A percentile compares a stretch with the other conserved stretches of the same genome.
phyloP scores from a whole-genome alignment of 2,329 filamentous ascomycete genomes.

The Hypoxylon sp. region DNA sequence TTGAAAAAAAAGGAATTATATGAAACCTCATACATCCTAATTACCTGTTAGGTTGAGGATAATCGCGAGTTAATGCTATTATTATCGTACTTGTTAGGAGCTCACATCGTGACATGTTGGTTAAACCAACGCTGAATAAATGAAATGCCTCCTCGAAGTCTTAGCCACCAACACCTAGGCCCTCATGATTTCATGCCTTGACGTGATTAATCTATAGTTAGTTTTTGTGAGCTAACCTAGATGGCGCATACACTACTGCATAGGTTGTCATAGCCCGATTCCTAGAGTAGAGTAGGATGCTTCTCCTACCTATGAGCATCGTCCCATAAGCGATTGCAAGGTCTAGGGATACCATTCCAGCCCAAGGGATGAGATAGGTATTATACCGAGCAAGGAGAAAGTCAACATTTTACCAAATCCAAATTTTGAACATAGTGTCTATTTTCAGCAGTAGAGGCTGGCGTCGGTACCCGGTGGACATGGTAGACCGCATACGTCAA shows the following conservation, averaged over 20 bases:
- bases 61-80: background rate
- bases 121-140: background rate
- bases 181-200: background rate
- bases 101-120: background rate
- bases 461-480: slow-evolving; percentile 1
- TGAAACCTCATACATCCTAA: background rate
- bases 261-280: background rate
- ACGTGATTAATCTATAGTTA: background rate
- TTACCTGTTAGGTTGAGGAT: background rate
- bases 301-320: background rate
- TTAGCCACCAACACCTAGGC: background rate
- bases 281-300: background rate
- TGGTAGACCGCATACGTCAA: slow-evolving; percentile 14
- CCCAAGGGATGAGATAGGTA: background rate
- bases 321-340: background rate
- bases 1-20: background rate
- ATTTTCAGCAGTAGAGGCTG: background rate
- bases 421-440: background rate
- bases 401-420: background rate
- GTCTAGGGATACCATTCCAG: background rate
- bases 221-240: background rate
- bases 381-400: background rate
- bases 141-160: background rate
- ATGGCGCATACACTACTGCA: background rate
- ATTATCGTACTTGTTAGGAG: background rate